A percentile compares a stretch with the other conserved stretches of the same genome.
These are phyloP conservation scores for Arctium minus DNA, from an alignment of 129 eudicot genomes.

Conservation along the genomic window DNA sequence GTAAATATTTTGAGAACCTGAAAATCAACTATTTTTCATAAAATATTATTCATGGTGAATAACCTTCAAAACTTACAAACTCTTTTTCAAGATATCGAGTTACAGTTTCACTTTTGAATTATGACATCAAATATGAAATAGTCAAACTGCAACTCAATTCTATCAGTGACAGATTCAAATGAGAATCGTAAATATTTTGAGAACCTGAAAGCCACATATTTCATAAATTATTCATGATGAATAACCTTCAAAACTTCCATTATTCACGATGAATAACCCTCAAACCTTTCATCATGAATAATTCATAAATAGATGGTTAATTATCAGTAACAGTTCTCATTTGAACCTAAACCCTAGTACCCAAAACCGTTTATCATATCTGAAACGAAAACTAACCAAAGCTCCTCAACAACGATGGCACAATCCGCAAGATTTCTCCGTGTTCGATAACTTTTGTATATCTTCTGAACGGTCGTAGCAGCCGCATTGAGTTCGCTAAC, in stretches of 20 bases:
- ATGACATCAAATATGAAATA: background rate
- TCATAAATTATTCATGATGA: background rate
- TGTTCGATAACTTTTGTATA: slow-evolving; percentile 84
- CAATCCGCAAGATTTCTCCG: slow-evolving; percentile 89
- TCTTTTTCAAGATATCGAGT: background rate
- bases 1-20: background rate
- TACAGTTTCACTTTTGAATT: background rate
- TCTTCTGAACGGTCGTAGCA: slow-evolving; percentile 75
- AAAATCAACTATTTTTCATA: background rate
- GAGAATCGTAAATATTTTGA: background rate
- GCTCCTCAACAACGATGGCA: slow-evolving; percentile 92
- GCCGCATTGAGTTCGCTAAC: slow-evolving; percentile 92
- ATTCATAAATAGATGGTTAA: background rate
- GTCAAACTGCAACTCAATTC: slow-evolving; percentile 1
- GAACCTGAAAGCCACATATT: background rate
- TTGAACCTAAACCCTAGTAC: background rate
- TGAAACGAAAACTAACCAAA: slow-evolving; percentile 57
- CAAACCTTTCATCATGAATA: background rate
- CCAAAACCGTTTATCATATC: background rate
- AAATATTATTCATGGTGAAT: background rate
- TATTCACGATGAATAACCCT: background rate
- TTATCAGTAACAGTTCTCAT: background rate
- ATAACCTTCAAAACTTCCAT: no score
- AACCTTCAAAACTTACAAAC: no score
- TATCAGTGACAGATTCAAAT: background rate